Evolutionary conservation across 1,284 basidiomycete species (phyloP), one percentile per base, ranked within the genome.

Genomic region (Ceratorhiza oryzae-sativae): DNA sequence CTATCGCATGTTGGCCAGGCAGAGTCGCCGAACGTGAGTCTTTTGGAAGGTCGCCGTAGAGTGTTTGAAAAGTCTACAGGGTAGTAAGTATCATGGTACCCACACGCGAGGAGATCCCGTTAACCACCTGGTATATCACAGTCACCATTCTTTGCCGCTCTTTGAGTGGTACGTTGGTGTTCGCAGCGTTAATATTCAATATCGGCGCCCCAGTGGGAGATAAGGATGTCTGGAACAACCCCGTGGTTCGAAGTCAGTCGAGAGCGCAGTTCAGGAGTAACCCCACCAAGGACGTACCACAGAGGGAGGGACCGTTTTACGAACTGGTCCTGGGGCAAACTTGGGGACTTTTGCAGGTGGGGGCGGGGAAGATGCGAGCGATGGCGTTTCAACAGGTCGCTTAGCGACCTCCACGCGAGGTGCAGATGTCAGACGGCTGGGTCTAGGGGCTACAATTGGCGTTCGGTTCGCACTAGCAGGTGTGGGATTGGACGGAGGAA

Each of bases 1-100:
- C 85, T 10, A 93, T 83, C 1, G 93, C 87, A 80, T 94, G 90
- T 62, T 92, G 88, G 0, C 87, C 81, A 1, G 91, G 89, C 18
- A 93, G 78, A 15, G 36, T 67, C 18, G 49, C 34, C 2, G 63
- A 55, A 27, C 83, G 82, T 0, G 89, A 87, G 72, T 87, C 83
- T 13, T 79, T 75, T 6, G 84, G 80, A 55, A 90, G 81, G 34
- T 80, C 75, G 23, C 85, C 80, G 79, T 93, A 93, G 0, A 93
- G 80, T 30, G n/a, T 87, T 79, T 32, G 81, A 76, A 76, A 90
- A 92, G 77, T 91, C 89, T 41, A 90, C 86, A 10, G 76, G 89
- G 89, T 13, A 93, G 79, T 0, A 82, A 85, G 79, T 90, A 90
- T 75, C 9, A 45, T 10, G 36, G n/a, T n/a, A 49, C 23, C 10